Percentiles rank a stretch among this genome's conserved stretches.
Evolutionary conservation across 2,329 filamentous ascomycete species (phyloP).

Genomic region (Furcasterigmium sp.): DNA sequence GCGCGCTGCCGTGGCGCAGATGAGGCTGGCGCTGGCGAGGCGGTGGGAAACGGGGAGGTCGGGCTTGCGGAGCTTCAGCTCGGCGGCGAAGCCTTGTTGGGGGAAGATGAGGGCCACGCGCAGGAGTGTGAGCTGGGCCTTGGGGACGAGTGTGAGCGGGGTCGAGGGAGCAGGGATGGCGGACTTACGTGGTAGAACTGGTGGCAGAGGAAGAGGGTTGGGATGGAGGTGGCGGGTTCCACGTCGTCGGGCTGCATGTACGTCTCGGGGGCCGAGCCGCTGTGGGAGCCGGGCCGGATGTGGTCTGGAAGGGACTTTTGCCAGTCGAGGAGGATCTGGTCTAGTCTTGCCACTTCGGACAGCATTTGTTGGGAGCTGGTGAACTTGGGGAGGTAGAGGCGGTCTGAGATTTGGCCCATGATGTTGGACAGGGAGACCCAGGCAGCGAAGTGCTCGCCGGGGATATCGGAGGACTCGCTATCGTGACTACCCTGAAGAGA

Average conservation of each 20-base stretch:
- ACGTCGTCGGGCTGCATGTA: background rate
- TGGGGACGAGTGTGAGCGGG: background rate
- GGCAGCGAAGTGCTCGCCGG: slow-evolving; percentile 10
- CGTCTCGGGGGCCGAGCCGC: background rate
- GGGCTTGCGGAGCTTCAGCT: slow-evolving; percentile 7
- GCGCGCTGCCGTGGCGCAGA: slow-evolving; percentile 5
- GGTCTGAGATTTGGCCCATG: slow-evolving; percentile 5
- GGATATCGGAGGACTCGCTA: background rate
- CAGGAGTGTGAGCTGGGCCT: slow-evolving; percentile 12
- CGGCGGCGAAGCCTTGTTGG: slow-evolving; percentile 8
- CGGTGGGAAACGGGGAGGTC: slow-evolving; percentile 2
- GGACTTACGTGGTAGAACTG: slow-evolving; percentile 5
- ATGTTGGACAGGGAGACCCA: slow-evolving; percentile 12
- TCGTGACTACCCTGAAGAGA: background rate
- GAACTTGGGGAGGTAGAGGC: background rate
- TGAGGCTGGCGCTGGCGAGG: background rate
- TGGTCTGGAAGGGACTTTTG: slow-evolving; percentile 8
- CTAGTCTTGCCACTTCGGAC: slow-evolving; percentile 9
- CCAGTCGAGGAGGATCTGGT: slow-evolving; percentile 12
- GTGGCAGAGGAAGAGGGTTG: background rate
- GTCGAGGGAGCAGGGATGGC: background rate
- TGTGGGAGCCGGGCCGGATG: background rate
- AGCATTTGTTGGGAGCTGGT: background rate
- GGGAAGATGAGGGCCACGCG: slow-evolving; percentile 13
- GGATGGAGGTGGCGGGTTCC: background rate